Conservation (phyloP, 2,329 filamentous ascomycete genomes). For the Chaetomiaceae sp. region DNA sequence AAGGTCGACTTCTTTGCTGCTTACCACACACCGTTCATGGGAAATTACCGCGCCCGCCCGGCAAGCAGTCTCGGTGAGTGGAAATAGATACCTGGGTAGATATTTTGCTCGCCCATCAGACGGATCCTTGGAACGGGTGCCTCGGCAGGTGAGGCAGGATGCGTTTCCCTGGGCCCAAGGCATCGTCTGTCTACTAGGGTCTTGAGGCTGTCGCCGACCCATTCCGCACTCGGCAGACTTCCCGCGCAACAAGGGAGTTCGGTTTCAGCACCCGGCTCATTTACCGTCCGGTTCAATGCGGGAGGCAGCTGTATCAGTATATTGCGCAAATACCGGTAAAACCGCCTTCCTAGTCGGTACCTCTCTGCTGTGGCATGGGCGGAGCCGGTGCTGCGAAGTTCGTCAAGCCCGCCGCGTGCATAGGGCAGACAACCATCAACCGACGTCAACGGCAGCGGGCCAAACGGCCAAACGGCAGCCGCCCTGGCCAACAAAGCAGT, state of each 20-base stretch:
- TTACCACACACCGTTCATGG: neutral
- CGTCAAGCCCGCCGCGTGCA: neutral
- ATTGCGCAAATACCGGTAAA: neutral
- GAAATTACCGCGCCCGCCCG: slow-evolving; percentile 20
- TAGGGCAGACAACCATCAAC: neutral
- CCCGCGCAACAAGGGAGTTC: neutral
- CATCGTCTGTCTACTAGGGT: too few species aligned
- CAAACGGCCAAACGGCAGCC: too few species aligned
- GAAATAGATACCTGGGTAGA: too few species aligned
- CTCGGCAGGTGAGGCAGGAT: too few species aligned
- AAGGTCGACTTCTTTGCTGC: neutral
- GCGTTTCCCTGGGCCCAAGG: neutral
- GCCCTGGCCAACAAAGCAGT: too few species aligned
- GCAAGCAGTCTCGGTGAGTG: too few species aligned
- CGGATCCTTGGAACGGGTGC: too few species aligned
- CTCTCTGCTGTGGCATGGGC: neutral
- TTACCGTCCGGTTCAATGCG: slow-evolving; percentile 5
- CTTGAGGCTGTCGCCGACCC: neutral
- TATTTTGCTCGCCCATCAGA: too few species aligned
- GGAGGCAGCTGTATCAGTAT: neutral
- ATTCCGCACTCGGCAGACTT: neutral
- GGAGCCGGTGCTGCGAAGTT: neutral
- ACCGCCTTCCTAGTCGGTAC: neutral
- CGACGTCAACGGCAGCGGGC: too few species aligned
- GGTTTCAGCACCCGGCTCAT: slow-evolving; percentile 14